Evolutionary conservation across 2,329 filamentous ascomycete species (phyloP).

Genomic region (Aspergillus vadensis): DNA sequence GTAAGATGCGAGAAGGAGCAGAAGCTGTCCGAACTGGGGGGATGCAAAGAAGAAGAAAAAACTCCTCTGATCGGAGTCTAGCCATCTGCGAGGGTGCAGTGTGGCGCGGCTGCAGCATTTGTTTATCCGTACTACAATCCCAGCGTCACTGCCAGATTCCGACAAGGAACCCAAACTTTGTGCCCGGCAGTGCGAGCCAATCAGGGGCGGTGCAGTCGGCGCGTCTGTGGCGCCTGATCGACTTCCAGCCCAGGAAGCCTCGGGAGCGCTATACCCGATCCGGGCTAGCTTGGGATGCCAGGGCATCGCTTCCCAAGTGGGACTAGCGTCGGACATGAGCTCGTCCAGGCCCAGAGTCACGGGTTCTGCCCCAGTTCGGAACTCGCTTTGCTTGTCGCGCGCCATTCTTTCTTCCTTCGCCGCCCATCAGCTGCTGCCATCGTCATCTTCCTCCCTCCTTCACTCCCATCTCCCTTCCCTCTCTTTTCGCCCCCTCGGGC

Average conservation of each 20-base stretch:
- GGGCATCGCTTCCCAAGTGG: constrained; percentile 24
- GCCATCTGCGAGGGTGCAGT: not conserved
- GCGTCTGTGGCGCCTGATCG: constrained; percentile 31
- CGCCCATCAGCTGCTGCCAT: constrained; percentile 19
- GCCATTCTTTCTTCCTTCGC: constrained; percentile 3
- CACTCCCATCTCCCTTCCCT: not conserved
- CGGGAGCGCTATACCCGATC: constrained; percentile 40
- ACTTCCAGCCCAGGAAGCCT: constrained; percentile 28
- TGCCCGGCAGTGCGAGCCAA: constrained; percentile 19
- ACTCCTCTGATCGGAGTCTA: not conserved
- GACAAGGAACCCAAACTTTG: constrained; percentile 21
- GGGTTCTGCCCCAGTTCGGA: constrained; percentile 32
- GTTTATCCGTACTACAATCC: constrained; percentile 15
- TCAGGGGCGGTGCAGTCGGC: constrained; percentile 18
- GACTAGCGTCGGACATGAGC: constrained; percentile 33
- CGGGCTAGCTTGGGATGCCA: constrained; percentile 19
- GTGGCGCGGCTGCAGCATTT: constrained; percentile 1
- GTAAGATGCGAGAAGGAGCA: not conserved
- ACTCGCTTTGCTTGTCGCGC: constrained; percentile 17
- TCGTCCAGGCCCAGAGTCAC: constrained; percentile 35
- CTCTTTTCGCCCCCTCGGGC: constrained; percentile 2
- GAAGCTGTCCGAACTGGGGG: not conserved
- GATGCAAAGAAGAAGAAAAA: not conserved
- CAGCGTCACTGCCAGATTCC: constrained; percentile 6
- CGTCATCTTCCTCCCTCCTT: constrained; percentile 17